phyloP scores from a whole-genome alignment of 352 stramenopile species.

The Pythium sukuiense region DNA sequence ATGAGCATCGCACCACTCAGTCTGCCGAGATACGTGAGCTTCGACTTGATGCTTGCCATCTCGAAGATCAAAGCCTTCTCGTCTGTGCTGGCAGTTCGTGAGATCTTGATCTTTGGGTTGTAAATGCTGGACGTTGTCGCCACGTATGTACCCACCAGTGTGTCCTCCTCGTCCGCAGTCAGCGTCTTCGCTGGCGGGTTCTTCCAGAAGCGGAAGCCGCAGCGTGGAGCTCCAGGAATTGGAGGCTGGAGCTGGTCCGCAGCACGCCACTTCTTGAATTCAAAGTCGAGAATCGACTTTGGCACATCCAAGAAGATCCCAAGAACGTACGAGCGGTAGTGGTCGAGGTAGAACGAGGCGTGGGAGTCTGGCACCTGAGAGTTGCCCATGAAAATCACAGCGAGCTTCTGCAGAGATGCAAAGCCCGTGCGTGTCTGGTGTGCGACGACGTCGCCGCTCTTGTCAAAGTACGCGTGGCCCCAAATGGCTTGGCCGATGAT shows the following conservation, averaged over 20 bases:
- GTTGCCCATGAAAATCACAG: slow-evolving; percentile 63
- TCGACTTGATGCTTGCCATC: neutral
- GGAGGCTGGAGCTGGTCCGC: slow-evolving; percentile 35
- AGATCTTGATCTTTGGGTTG: slow-evolving; percentile 39
- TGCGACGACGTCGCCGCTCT: slow-evolving; percentile 53
- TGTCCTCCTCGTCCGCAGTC: slow-evolving; percentile 22
- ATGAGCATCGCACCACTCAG: neutral
- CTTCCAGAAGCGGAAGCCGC: slow-evolving; percentile 47
- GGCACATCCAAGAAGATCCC: slow-evolving; percentile 68
- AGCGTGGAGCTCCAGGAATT: slow-evolving; percentile 36
- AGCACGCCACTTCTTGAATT: slow-evolving; percentile 37
- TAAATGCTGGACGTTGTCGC: slow-evolving; percentile 38
- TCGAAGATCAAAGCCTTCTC: neutral
- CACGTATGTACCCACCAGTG: slow-evolving; percentile 49
- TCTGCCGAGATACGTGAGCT: slow-evolving; percentile 1
- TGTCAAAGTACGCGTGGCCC: slow-evolving; percentile 70
- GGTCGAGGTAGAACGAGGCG: slow-evolving; percentile 47
- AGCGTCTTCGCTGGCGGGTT: slow-evolving; percentile 34
- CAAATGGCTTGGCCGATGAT: slow-evolving; percentile 52
- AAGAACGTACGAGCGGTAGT: slow-evolving; percentile 65
- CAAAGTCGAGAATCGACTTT: slow-evolving; percentile 47
- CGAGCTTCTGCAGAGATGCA: slow-evolving; percentile 41
- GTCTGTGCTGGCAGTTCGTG: neutral
- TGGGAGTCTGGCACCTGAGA: slow-evolving; percentile 41
- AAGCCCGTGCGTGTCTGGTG: slow-evolving; percentile 65